Percentiles rank a stretch among this genome's conserved stretches.
phyloP scores from a whole-genome alignment of 1,284 basidiomycete species.

The Cutaneotrichosporon sp. region DNA sequence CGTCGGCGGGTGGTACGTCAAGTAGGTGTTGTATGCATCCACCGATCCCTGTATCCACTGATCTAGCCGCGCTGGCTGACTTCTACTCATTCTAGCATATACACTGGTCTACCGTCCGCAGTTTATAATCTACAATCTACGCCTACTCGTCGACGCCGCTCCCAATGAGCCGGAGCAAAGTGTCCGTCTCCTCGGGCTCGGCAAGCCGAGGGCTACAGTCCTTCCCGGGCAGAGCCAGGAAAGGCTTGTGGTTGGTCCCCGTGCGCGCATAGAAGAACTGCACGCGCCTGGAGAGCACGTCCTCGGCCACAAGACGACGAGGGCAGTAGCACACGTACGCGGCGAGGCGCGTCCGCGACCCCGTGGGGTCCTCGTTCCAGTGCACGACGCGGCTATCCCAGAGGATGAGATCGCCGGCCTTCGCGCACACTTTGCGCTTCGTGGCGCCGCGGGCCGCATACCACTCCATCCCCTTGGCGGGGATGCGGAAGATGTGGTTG shows the following conservation, averaged over 20 bases:
- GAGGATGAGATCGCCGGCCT: slow-evolving; percentile 27
- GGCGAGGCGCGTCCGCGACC: slow-evolving; percentile 25
- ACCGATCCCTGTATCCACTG: neutral
- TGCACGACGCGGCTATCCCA: slow-evolving; percentile 35
- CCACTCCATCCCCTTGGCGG: slow-evolving; percentile 20
- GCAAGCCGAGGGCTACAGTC: too few species aligned
- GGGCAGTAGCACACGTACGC: slow-evolving; percentile 28
- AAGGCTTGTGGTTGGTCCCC: too few species aligned
- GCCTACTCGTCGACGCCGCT: too few species aligned
- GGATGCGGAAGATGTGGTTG: slow-evolving; percentile 15
- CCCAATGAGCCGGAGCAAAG: too few species aligned
- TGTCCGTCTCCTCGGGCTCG: too few species aligned
- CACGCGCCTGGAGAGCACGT: slow-evolving; percentile 1
- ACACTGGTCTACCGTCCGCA: too few species aligned
- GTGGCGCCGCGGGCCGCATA: slow-evolving; percentile 23
- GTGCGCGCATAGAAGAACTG: too few species aligned
- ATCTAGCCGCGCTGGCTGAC: neutral
- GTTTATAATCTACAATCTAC: too few species aligned
- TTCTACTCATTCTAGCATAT: too few species aligned
- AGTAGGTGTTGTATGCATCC: slow-evolving; percentile 22
- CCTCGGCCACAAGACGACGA: slow-evolving; percentile 12
- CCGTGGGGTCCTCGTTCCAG: slow-evolving; percentile 29
- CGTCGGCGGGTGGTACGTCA: slow-evolving; percentile 73
- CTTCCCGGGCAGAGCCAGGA: too few species aligned
- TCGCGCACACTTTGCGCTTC: slow-evolving; percentile 25